These are phyloP conservation scores for Gossypium thurberi DNA, from an alignment of 345 rosid genomes.

Conservation along the genomic window DNA sequence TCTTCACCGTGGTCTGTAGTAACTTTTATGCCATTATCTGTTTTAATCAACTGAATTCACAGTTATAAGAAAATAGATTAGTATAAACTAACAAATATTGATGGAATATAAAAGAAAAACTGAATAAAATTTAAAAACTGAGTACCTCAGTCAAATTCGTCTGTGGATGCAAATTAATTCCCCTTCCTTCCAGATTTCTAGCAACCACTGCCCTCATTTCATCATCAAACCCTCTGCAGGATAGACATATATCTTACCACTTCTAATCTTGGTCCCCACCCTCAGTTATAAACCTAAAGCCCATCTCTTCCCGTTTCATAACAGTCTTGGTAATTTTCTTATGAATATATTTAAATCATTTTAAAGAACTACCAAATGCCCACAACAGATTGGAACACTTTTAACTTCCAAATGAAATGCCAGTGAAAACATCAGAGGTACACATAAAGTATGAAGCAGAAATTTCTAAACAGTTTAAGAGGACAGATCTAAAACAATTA, in stretches of 20 bases:
- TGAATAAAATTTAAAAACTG: constrained; percentile 8
- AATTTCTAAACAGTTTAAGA: background rate
- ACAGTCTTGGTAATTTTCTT: background rate
- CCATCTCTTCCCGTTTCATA: background rate
- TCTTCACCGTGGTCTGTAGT: constrained; percentile 87
- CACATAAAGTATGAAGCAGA: background rate
- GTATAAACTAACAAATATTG: background rate
- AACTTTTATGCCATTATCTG: constrained; percentile 74
- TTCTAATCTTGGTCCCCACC: background rate
- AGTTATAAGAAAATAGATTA: constrained; percentile 7
- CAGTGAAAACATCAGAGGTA: background rate
- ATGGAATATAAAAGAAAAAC: background rate
- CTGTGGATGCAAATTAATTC: constrained; percentile 73
- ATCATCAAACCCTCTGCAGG: constrained; percentile 86
- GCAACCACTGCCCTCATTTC: constrained; percentile 98
- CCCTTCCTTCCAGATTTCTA: constrained; percentile 93
- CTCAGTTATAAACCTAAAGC: background rate
- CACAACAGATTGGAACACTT: background rate
- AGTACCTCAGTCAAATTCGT: constrained; percentile 72
- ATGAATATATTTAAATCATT: background rate
- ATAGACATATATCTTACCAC: background rate
- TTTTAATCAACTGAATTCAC: constrained; percentile 63
- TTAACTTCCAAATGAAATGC: background rate
- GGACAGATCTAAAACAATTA: background rate
- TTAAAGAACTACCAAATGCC: background rate